Evolutionary conservation across 805 yeast genomes (phyloP).

Genomic region (Saccharomyces paradoxus): DNA sequence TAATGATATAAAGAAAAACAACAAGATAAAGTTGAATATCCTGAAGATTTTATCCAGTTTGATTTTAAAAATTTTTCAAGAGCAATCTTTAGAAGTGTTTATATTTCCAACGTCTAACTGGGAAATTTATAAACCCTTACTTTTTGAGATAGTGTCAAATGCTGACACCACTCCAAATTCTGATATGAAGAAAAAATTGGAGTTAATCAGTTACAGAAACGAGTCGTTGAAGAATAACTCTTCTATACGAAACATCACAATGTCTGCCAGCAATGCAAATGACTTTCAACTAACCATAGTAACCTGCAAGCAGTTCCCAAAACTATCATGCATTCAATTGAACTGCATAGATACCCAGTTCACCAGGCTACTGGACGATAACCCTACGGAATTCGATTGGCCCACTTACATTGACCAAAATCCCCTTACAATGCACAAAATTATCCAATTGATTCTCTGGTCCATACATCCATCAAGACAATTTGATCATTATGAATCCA

Average conservation of each 20-base stretch:
- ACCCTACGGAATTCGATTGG: constrained; percentile 27
- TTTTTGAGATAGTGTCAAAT: constrained; percentile 36
- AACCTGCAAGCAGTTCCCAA: constrained; percentile 16
- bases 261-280: constrained; percentile 15
- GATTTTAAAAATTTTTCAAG: constrained; percentile 26
- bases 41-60: constrained; percentile 21
- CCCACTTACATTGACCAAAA: constrained; percentile 24
- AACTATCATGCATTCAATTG: constrained; percentile 11
- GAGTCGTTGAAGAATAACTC: constrained; percentile 58
- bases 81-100: constrained; percentile 42
- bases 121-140: constrained; percentile 42
- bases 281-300: constrained; percentile 23
- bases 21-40: constrained; percentile 24
- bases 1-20: constrained; percentile 31
- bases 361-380: constrained; percentile 22
- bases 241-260: constrained; percentile 6
- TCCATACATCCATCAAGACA: constrained; percentile 26
- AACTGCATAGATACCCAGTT: constrained; percentile 19
- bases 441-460: constrained; percentile 28
- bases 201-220: constrained; percentile 56
- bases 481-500: constrained; percentile 23
- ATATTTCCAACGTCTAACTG: constrained; percentile 54
- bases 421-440: constrained; percentile 15
- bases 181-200: constrained; percentile 40
- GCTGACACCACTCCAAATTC: constrained; percentile 5